Evolutionary conservation across 2,329 filamentous ascomycete genomes (phyloP).

Genomic region (Aspergillus thermomutatus): DNA sequence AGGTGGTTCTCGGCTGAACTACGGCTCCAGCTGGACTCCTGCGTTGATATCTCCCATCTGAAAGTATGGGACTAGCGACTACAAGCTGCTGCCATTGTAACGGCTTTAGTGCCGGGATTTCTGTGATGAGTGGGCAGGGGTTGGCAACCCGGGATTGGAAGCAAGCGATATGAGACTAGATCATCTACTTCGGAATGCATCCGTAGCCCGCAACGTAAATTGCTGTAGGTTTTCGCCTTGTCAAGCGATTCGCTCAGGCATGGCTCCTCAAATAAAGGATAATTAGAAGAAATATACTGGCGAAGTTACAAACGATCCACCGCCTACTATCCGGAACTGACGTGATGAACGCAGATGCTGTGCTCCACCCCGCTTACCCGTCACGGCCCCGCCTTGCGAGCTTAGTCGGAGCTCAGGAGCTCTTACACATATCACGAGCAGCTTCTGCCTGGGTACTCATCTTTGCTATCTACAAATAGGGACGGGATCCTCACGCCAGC

Average conservation of each 20-base stretch:
- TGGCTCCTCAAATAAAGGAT: too few relatives aligned
- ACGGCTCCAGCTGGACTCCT: not conserved
- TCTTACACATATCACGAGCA: not conserved
- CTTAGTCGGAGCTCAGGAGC: not conserved
- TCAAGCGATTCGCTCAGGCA: too few relatives aligned
- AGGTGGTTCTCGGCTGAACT: not conserved
- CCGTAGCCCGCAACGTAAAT: too few relatives aligned
- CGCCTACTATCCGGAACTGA: not conserved
- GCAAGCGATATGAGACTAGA: too few relatives aligned
- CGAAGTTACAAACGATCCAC: not conserved
- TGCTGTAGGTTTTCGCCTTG: too few relatives aligned
- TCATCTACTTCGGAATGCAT: too few relatives aligned
- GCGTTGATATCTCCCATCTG: too few relatives aligned
- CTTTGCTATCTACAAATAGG: not conserved
- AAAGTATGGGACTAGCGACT: not conserved
- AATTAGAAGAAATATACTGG: not conserved
- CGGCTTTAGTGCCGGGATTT: not conserved
- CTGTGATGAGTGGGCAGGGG: too few relatives aligned
- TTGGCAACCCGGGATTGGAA: too few relatives aligned
- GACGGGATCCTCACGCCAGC: not conserved
- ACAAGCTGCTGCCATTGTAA: not conserved
- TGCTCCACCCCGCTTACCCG: not conserved
- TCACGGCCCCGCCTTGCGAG: not conserved
- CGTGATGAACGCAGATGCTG: not conserved
- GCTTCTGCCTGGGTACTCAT: slow-evolving; percentile 1